A percentile compares a stretch with the other conserved stretches of the same genome.
Conservation (phyloP, 805 yeast species). For the Barnettozyma sucrosica region DNA sequence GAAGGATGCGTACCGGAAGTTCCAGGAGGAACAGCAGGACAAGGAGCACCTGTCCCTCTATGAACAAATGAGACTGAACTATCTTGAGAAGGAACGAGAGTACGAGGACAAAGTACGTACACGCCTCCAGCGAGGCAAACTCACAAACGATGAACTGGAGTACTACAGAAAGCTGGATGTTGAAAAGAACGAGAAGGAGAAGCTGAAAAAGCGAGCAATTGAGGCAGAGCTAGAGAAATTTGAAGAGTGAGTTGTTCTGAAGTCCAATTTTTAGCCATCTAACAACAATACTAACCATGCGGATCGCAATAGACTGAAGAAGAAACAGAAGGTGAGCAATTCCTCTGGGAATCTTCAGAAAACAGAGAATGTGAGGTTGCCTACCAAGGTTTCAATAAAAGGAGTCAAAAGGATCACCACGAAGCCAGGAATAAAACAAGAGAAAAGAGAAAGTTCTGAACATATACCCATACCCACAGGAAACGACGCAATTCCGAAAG, state of each 20-base stretch:
- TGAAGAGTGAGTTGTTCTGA: slow-evolving; percentile 17
- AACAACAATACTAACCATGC: slow-evolving; percentile 8
- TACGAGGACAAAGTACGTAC: slow-evolving; percentile 22
- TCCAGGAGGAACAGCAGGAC: slow-evolving; percentile 19
- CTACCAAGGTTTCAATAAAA: background rate
- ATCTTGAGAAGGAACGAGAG: slow-evolving; percentile 20
- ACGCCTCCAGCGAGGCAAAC: slow-evolving; percentile 16
- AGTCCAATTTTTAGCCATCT: background rate
- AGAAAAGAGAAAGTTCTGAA: background rate
- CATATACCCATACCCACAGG: background rate
- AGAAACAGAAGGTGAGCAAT: slow-evolving; percentile 3
- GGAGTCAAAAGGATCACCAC: background rate
- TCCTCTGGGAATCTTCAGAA: background rate
- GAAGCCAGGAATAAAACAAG: background rate
- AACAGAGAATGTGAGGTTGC: background rate
- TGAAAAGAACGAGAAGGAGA: slow-evolving; percentile 10
- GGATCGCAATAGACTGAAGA: slow-evolving; percentile 3
- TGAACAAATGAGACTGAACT: slow-evolving; percentile 26
- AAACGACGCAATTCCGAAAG: too few relatives aligned
- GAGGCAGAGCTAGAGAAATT: slow-evolving; percentile 17
- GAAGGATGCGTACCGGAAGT: slow-evolving; percentile 13
- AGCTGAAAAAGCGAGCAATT: slow-evolving; percentile 14
- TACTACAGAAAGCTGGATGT: slow-evolving; percentile 16
- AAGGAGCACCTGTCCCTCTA: slow-evolving; percentile 20
- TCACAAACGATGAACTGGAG: slow-evolving; percentile 17